Evolutionary conservation across 2,329 filamentous ascomycete species (phyloP).

Genomic region (Zymoseptoria ardabiliae): DNA sequence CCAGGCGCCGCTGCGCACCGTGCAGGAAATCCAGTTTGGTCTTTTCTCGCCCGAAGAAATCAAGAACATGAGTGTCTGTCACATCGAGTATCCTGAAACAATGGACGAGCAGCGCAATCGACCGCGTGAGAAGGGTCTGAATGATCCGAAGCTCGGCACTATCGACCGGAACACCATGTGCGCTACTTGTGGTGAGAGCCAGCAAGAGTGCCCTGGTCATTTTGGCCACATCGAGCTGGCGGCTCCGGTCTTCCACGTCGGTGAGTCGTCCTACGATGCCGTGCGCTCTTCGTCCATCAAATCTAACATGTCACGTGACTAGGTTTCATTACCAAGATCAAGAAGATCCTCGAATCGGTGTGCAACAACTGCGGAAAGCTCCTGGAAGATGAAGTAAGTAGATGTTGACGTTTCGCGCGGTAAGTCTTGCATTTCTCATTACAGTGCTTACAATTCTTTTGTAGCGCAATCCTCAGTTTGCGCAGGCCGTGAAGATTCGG

Average conservation of each 20-base stretch:
- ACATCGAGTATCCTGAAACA: slow-evolving; percentile 97
- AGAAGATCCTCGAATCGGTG: slow-evolving; percentile 97
- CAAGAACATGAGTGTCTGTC: slow-evolving; percentile 95
- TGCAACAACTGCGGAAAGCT: slow-evolving; percentile 99
- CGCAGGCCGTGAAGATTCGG: slow-evolving; percentile 71
- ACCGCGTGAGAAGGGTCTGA: slow-evolving; percentile 84
- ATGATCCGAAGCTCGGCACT: slow-evolving; percentile 91
- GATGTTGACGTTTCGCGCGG: slow-evolving; percentile 31
- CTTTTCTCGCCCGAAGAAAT: slow-evolving; percentile 97
- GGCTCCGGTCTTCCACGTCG: slow-evolving; percentile 85
- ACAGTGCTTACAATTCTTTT: slow-evolving; percentile 39
- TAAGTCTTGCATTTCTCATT: slow-evolving; percentile 21
- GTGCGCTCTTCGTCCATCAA: background rate
- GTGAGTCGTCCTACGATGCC: slow-evolving; percentile 36
- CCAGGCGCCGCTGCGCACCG: slow-evolving; percentile 91
- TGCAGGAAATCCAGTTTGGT: slow-evolving; percentile 98
- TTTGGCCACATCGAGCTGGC: slow-evolving; percentile 98
- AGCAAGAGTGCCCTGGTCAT: slow-evolving; percentile 93
- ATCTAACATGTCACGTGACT: slow-evolving; percentile 29
- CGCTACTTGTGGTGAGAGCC: slow-evolving; percentile 91
- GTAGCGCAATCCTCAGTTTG: slow-evolving; percentile 78
- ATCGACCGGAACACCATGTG: slow-evolving; percentile 95
- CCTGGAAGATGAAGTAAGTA: slow-evolving; percentile 95
- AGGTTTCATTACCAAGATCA: slow-evolving; percentile 98
- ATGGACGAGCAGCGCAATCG: slow-evolving; percentile 95